Base-by-base conservation (phyloP, 1,139 yeast genomes). In the Saccharomyces hybrid region DNA sequence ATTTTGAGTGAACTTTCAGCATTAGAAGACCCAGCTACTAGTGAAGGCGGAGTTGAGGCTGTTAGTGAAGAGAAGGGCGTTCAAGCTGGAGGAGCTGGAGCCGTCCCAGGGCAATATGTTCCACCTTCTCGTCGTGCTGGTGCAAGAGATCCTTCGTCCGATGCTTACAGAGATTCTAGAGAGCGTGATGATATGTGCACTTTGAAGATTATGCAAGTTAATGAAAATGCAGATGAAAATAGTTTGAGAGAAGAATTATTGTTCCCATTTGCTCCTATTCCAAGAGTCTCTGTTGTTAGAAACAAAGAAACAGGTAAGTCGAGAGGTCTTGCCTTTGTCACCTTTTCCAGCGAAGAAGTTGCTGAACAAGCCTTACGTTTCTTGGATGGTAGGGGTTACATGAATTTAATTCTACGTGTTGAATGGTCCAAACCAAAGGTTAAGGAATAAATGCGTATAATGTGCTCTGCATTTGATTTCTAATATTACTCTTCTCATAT, bases 311-410 rank as follows among this genome's bases (percentile, higher is more conserved):
- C 98, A 31, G 95, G 96, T 60, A 86, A 86, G 71, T 88, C 96
- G 55, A 86, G 93, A 76, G 99, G 99, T 64, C 84, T 91, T 73
- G 99, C 99, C n/a, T 93, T 89, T 72, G 95, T 91, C 61, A 86
- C 93, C 56, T 91, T 88, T 74, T 81, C 79, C 51, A 77, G 84
- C 58, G 85, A 82, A 67, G 72, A 73, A 55, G 77, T 76, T 64
- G 99, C 98, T 50, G 86, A 87, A 73, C 74, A 72, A 62, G 98
- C 97, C 50, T 78, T 86, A 75, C 84, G 86, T 61, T 77, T 77
- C 62, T 80, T 90, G 73, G 81, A 93, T 71, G 97, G 97, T 67
- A 86, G 83, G 77, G 97, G 97, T 78, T 86, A 87, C 80, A 89
- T 86, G 79, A 87, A 87, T 68, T 80, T 93, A 81, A 90, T 93